Evolutionary conservation across 768 basidiomycete genomes (phyloP).

Genomic region (Rhizopogon vinicolor): DNA sequence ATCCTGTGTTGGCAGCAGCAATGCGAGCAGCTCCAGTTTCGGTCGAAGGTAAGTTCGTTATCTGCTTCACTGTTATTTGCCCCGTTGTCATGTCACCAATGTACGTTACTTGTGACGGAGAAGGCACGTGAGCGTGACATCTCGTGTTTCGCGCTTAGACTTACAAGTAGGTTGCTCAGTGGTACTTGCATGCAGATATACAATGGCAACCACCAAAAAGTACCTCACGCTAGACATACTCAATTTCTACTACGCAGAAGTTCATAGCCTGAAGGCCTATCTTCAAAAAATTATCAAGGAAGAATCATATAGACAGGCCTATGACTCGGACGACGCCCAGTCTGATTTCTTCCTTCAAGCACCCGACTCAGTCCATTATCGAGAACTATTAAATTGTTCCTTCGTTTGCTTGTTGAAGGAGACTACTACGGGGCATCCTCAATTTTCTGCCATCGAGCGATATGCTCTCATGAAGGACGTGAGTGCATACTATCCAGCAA

Average conservation of each 20-base stretch:
- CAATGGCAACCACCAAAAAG: not conserved
- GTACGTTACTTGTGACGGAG: too few species aligned
- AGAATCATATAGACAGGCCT: not conserved
- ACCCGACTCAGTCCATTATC: slow-evolving; percentile 26
- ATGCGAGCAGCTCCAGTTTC: too few species aligned
- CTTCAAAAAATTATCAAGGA: slow-evolving; percentile 32
- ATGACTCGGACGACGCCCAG: slow-evolving; percentile 8
- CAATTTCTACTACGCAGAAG: slow-evolving; percentile 38
- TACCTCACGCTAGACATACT: slow-evolving; percentile 31
- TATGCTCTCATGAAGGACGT: slow-evolving; percentile 56
- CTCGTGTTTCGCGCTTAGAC: not conserved
- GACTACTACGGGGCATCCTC: slow-evolving; percentile 12
- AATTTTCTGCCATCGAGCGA: slow-evolving; percentile 30
- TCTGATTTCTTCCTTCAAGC: slow-evolving; percentile 2
- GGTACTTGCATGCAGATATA: not conserved
- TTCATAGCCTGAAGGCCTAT: slow-evolving; percentile 36
- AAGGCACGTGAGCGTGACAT: too few species aligned
- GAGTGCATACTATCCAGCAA: slow-evolving; percentile 7
- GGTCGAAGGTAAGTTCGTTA: too few species aligned
- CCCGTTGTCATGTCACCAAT: too few species aligned
- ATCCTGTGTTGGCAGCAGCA: too few species aligned
- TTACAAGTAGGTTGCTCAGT: not conserved
- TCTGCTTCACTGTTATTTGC: too few species aligned
- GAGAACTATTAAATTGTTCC: slow-evolving; percentile 38
- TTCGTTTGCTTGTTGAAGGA: slow-evolving; percentile 38